Conservation (phyloP, 1,284 basidiomycete genomes). For the Puccinia hordei region DNA sequence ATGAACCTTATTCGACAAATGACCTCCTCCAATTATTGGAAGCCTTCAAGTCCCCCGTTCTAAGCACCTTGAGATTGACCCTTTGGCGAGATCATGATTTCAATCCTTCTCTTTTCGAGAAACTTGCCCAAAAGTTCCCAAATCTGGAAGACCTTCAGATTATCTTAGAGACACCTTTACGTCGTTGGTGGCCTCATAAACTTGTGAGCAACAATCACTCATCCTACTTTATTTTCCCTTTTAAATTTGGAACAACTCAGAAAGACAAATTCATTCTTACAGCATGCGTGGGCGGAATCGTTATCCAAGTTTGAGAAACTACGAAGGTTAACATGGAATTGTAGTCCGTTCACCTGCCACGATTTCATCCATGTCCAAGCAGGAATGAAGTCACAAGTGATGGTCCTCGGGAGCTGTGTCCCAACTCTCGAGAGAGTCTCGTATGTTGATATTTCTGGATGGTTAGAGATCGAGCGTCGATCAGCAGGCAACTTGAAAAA, state of each 20-base stretch:
- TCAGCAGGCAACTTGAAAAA: neutral
- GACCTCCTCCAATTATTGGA: slow-evolving; percentile 13
- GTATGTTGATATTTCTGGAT: slow-evolving; percentile 2
- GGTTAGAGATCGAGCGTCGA: slow-evolving; percentile 1
- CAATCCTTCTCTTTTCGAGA: neutral
- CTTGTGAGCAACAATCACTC: neutral
- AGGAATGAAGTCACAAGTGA: slow-evolving; percentile 12
- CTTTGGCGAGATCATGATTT: slow-evolving; percentile 24
- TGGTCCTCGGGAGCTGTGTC: neutral
- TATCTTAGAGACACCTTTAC: slow-evolving; percentile 10
- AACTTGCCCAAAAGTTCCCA: slow-evolving; percentile 23
- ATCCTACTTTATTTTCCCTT: neutral
- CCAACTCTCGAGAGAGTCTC: neutral
- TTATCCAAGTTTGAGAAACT: slow-evolving; percentile 19
- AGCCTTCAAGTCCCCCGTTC: slow-evolving; percentile 15
- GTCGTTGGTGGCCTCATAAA: slow-evolving; percentile 42
- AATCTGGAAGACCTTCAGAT: slow-evolving; percentile 27
- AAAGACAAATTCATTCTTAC: neutral
- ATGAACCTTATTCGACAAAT: slow-evolving; percentile 26
- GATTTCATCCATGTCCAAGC: slow-evolving; percentile 2
- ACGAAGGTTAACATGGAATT: slow-evolving; percentile 31
- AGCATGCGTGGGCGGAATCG: slow-evolving; percentile 25
- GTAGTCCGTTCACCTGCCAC: slow-evolving; percentile 2
- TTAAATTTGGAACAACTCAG: neutral
- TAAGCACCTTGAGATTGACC: slow-evolving; percentile 7